A percentile compares a stretch with the other conserved stretches of the same genome.
Conservation (phyloP, 495 filamentous ascomycete genomes). For the Neurospora sp. region DNA sequence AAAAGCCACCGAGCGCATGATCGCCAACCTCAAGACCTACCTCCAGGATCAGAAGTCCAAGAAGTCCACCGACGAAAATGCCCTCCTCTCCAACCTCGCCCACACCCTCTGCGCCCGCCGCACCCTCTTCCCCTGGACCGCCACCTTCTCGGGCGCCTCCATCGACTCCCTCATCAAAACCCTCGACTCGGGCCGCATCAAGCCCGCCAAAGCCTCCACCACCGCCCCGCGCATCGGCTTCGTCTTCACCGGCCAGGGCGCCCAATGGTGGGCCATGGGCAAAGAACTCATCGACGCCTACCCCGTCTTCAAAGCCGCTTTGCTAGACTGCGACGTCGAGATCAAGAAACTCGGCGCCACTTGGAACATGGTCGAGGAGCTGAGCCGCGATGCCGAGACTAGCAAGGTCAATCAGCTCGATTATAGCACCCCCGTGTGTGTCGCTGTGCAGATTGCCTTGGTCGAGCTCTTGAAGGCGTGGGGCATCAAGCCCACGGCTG, state of each 20-base stretch:
- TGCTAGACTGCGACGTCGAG: constrained; percentile 17
- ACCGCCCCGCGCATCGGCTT: constrained; percentile 14
- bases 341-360: constrained; percentile 23
- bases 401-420: constrained; percentile 17
- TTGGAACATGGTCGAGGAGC: constrained; percentile 12
- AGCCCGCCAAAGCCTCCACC: constrained; percentile 1
- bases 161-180: constrained; percentile 8
- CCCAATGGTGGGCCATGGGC: constrained; percentile 48
- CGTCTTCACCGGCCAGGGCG: constrained; percentile 38
- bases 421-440: constrained; percentile 36
- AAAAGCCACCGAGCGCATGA: constrained; percentile 10
- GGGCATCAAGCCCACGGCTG: constrained; percentile 38
- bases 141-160: constrained; percentile 7
- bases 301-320: constrained; percentile 16
- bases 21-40: constrained; percentile 10
- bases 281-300: constrained; percentile 31
- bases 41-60: not conserved
- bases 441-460: constrained; percentile 41
- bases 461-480: constrained; percentile 42
- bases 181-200: constrained; percentile 11
- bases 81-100: constrained; percentile 21
- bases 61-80: constrained; percentile 3
- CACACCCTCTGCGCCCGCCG: constrained; percentile 24
- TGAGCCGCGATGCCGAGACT: constrained; percentile 4
- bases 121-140: constrained; percentile 19